phyloP scores from a whole-genome alignment of 306 rosid species.

The Canavalia ensiformis region DNA sequence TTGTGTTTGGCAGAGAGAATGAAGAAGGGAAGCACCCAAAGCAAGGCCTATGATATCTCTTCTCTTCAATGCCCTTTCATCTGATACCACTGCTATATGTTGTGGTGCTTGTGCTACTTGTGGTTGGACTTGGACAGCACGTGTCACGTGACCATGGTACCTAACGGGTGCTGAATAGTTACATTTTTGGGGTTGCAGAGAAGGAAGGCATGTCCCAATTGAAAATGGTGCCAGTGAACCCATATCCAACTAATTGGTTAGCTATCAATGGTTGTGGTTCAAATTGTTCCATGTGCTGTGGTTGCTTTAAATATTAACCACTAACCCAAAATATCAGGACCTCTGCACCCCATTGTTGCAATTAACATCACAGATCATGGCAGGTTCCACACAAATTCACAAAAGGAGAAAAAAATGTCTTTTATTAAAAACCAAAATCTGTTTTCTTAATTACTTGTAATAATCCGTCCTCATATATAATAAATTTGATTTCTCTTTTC shows the following conservation, averaged over 20 bases:
- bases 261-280: constrained; percentile 43
- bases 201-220: constrained; percentile 33
- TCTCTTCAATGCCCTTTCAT: constrained; percentile 51
- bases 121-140: constrained; percentile 17
- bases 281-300: not conserved
- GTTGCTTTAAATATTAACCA: not conserved
- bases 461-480: too few species aligned
- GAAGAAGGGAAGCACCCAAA: constrained; percentile 57
- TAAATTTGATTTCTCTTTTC: too few species aligned
- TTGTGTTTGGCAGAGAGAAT: constrained; percentile 37
- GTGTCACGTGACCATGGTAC: constrained; percentile 16
- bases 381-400: too few species aligned
- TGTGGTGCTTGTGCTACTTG: not conserved
- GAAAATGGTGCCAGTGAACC: constrained; percentile 45
- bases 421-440: too few species aligned
- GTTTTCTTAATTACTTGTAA: too few species aligned
- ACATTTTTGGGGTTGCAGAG: constrained; percentile 11
- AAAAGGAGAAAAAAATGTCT: too few species aligned
- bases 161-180: constrained; percentile 27
- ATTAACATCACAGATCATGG: too few species aligned
- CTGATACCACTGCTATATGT: constrained; percentile 5
- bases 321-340: not conserved
- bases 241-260: constrained; percentile 34
- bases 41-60: constrained; percentile 70
- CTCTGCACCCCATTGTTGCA: too few species aligned